These are phyloP conservation scores for Trichoderma hamatum DNA, from an alignment of 2,329 filamentous ascomycete species.

Conservation along the genomic window DNA sequence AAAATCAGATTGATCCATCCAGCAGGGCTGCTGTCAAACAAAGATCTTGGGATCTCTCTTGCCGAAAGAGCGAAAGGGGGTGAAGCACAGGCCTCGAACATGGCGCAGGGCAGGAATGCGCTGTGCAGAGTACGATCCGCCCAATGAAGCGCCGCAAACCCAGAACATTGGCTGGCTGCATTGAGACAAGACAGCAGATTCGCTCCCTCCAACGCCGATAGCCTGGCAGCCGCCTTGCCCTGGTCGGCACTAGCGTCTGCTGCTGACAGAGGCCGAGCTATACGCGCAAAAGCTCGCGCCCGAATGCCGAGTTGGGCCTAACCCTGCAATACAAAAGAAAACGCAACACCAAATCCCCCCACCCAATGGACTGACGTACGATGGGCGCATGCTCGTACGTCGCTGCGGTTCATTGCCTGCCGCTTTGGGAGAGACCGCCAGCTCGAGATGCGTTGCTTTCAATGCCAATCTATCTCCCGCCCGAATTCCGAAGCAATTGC, in stretches of 20 bases:
- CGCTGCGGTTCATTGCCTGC: not conserved
- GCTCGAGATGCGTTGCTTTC: not conserved
- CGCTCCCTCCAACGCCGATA: not conserved
- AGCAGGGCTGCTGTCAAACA: slow-evolving; percentile 9
- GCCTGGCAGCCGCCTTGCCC: not conserved
- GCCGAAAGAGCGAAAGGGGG: not conserved
- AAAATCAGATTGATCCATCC: not conserved
- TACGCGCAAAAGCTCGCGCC: slow-evolving; percentile 17
- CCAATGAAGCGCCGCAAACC: slow-evolving; percentile 5
- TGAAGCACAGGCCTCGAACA: not conserved
- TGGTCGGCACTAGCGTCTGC: not conserved
- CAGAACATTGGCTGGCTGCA: not conserved
- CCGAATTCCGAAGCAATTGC: not conserved
- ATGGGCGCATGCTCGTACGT: not conserved
- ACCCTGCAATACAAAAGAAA: not conserved
- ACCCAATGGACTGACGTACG: not conserved
- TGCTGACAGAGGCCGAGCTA: slow-evolving; percentile 16
- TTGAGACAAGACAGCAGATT: not conserved
- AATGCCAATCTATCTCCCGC: not conserved
- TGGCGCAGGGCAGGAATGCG: slow-evolving; percentile 14
- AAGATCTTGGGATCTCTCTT: not conserved
- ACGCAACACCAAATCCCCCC: not conserved
- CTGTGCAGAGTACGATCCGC: not conserved
- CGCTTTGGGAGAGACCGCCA: not conserved
- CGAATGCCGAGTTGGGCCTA: slow-evolving; percentile 20